A percentile compares a stretch with the other conserved stretches of the same genome.
These are phyloP conservation scores for Isatis tinctoria DNA, from an alignment of 345 rosid genomes.

Conservation along the genomic window DNA sequence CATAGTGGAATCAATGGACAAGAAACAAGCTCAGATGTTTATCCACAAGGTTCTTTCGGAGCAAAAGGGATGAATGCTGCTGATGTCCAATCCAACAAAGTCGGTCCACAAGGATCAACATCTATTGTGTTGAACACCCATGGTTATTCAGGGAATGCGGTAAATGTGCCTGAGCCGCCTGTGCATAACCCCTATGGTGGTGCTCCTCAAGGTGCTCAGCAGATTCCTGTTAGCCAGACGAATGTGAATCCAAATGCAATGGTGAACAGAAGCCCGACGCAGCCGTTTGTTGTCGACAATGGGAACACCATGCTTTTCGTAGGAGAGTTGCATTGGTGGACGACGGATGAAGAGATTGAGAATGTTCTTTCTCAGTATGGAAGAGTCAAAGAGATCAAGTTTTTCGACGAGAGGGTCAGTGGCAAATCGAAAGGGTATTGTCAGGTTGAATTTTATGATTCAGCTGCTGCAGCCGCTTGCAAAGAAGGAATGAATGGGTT, in stretches of 20 bases:
- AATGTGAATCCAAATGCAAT: conserved; percentile 35
- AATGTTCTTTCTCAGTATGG: conserved; percentile 65
- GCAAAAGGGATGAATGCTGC: conserved; percentile 43
- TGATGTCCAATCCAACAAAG: conserved; percentile 46
- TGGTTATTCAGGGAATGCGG: conserved; percentile 44
- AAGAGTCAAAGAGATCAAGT: conserved; percentile 75
- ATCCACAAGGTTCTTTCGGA: conserved; percentile 40
- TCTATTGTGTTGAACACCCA: conserved; percentile 42
- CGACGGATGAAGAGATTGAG: conserved; percentile 85
- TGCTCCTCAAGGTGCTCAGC: conserved; percentile 48
- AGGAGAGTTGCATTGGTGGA: conserved; percentile 91
- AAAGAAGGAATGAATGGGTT: conserved; percentile 80
- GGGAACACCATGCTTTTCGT: conserved; percentile 71
- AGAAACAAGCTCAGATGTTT: conserved; percentile 45
- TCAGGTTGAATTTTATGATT: conserved; percentile 77
- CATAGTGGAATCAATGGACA: conserved; percentile 41
- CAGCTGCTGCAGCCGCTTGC: conserved; percentile 65
- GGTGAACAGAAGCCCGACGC: conserved; percentile 61
- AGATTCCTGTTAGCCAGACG: conserved; percentile 52
- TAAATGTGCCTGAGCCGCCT: conserved; percentile 44
- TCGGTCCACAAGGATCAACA: conserved; percentile 46
- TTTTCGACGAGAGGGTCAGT: conserved; percentile 82
- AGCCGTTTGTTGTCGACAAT: conserved; percentile 59
- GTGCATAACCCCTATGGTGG: conserved; percentile 42
- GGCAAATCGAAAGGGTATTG: conserved; percentile 92